Percentiles rank a stretch among this genome's conserved stretches.
phyloP scores from a whole-genome alignment of 768 basidiomycete genomes.

The Boletus rubroflammeus region DNA sequence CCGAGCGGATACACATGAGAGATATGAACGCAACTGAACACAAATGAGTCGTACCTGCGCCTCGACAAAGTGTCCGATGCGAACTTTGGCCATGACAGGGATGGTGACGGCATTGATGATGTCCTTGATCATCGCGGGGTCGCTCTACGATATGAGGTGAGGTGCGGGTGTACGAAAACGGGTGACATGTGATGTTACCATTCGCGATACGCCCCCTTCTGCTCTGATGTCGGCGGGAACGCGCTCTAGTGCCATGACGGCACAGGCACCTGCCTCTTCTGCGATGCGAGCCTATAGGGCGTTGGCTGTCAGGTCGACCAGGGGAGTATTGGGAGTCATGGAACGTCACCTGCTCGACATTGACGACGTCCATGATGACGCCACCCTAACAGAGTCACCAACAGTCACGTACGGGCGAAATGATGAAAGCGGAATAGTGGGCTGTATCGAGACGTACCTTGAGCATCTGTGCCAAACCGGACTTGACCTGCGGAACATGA shows the following conservation, averaged over 20 bases:
- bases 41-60: constrained; percentile 59
- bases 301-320: constrained; percentile 1
- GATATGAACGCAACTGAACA: background rate
- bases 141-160: constrained; percentile 51
- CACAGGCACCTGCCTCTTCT: constrained; percentile 95
- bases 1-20: background rate
- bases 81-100: constrained; percentile 94
- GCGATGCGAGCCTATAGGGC: constrained; percentile 87
- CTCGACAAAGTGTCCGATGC: constrained; percentile 98
- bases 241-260: constrained; percentile 95
- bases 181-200: constrained; percentile 54
- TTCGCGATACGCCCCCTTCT: constrained; percentile 91
- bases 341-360: constrained; percentile 54
- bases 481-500: constrained; percentile 65
- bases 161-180: background rate
- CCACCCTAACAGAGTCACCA: constrained; percentile 52
- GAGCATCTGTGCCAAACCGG: constrained; percentile 94
- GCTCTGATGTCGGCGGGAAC: constrained; percentile 94
- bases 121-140: constrained; percentile 94
- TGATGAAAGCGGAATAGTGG: background rate
- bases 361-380: constrained; percentile 95
- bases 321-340: background rate
- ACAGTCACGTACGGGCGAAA: background rate
- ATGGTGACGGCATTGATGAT: constrained; percentile 95
- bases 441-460: constrained; percentile 50